These are phyloP conservation scores for Ormosia semicastrata DNA, from an alignment of 306 rosid species.

Conservation along the genomic window DNA sequence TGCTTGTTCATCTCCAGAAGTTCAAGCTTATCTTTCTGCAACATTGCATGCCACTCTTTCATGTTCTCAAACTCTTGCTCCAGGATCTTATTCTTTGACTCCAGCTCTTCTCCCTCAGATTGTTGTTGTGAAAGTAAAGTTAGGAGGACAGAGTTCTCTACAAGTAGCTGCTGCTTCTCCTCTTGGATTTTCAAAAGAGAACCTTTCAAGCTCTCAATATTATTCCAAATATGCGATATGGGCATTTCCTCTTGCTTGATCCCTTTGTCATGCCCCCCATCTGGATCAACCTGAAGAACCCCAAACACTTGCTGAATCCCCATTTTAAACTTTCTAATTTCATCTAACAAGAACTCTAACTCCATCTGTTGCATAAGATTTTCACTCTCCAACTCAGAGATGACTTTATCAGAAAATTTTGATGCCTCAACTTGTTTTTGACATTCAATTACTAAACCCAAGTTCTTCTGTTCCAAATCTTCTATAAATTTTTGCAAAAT, in stretches of 20 bases:
- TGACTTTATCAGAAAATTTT: slow-evolving; percentile 67
- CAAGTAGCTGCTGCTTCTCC: slow-evolving; percentile 67
- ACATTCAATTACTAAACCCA: slow-evolving; percentile 55
- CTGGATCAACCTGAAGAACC: slow-evolving; percentile 64
- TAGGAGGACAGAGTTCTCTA: slow-evolving; percentile 71
- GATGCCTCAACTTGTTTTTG: slow-evolving; percentile 77
- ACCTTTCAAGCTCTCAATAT: slow-evolving; percentile 61
- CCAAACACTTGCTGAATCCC: slow-evolving; percentile 62
- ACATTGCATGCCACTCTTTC: slow-evolving; percentile 41
- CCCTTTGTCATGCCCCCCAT: slow-evolving; percentile 39
- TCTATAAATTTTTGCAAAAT: slow-evolving; percentile 86
- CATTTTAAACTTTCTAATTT: slow-evolving; percentile 68
- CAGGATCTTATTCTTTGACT: slow-evolving; percentile 41
- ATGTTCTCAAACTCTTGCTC: slow-evolving; percentile 52
- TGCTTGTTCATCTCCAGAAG: slow-evolving; percentile 57
- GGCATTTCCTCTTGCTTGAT: slow-evolving; percentile 52
- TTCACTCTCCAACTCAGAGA: slow-evolving; percentile 91
- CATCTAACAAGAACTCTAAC: slow-evolving; percentile 70
- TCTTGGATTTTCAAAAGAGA: slow-evolving; percentile 60
- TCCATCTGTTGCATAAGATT: slow-evolving; percentile 95
- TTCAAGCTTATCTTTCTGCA: slow-evolving; percentile 60
- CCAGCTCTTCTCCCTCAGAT: slow-evolving; percentile 51
- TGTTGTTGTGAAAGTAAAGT: slow-evolving; percentile 67
- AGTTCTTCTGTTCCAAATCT: slow-evolving; percentile 88
- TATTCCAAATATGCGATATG: slow-evolving; percentile 52